Base-by-base conservation (phyloP, 305 asterid species). In the Solanum hybrid region DNA sequence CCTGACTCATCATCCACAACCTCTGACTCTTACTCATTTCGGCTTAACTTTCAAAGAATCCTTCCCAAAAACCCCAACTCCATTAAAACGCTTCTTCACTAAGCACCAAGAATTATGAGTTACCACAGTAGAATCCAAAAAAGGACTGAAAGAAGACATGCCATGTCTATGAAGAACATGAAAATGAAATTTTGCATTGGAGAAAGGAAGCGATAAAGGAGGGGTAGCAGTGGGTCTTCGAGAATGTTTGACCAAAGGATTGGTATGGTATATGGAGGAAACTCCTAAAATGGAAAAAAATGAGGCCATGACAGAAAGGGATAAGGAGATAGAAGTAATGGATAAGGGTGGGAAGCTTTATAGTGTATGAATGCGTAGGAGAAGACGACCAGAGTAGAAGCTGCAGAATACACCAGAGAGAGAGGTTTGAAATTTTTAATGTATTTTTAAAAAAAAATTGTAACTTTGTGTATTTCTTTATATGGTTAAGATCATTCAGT, bases 61-160 rank as follows among this genome's bases (percentile, higher is more conserved):
- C 88, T 92, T 93, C 16, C 92, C 96, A 57, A 94, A 95, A 9
- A 88, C 94, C 4, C 95, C 95, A 64, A 97, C 91, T 5, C 96
- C 95, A 92, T 93, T 96, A 89, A 96, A 95, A 46, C 3, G 98
- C 97, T 74, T 95, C 95, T 89, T 95, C 98, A 86, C 97, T 95
- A 88, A 97, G 90, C 85, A 97, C 92, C 85, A 97, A 96, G 96
- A 94, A 89, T 94, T 95, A 3, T 96, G 95, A 9, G 96, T 94
- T 90, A 90, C 92, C 5, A 94, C 90, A 31, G 97, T 97, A 3
- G 97, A 95, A 71, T 95, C 89, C 24, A 93, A 92, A 88, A 93
- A 90, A 0, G 95, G 88, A 33, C 4, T 86, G 8, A 16, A 16
- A 16, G n/a, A 51, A 86, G 86, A 64, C 87, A 90, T 1, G 1